phyloP scores from a whole-genome alignment of 352 stramenopile species.

The Phytophthora sansomeana region DNA sequence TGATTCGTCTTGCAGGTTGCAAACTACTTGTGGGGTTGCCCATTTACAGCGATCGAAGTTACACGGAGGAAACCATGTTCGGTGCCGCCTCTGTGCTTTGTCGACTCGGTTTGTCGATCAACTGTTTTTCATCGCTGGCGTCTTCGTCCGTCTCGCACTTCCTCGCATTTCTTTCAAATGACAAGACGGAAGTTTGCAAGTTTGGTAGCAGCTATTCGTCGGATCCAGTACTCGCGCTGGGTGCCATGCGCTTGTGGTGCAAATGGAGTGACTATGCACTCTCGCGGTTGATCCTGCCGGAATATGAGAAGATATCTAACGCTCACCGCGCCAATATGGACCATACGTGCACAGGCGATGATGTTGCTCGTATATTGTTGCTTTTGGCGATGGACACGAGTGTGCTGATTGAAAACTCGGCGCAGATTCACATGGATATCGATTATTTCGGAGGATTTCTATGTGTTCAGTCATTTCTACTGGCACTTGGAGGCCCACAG shows the following conservation, averaged over 20 bases:
- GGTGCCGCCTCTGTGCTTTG: background rate
- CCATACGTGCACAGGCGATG: background rate
- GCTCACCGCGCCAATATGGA: background rate
- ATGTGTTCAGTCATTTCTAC: background rate
- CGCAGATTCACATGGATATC: background rate
- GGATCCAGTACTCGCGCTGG: slow-evolving; percentile 3
- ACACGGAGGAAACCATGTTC: background rate
- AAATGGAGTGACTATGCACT: background rate
- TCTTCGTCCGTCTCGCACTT: background rate
- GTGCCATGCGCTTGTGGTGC: slow-evolving; percentile 1
- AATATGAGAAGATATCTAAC: background rate
- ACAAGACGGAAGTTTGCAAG: background rate
- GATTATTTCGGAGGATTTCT: background rate
- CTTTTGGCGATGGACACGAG: slow-evolving; percentile 7
- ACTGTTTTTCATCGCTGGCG: background rate
- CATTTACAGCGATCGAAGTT: background rate
- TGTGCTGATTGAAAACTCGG: background rate
- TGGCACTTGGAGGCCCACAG: background rate
- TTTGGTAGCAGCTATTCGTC: slow-evolving; percentile 4
- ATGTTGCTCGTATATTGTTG: slow-evolving; percentile 4
- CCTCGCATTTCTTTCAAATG: background rate
- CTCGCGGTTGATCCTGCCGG: background rate
- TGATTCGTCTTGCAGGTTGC: background rate
- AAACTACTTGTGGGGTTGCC: background rate
- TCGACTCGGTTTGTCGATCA: background rate